phyloP scores from a whole-genome alignment of 805 yeast species.

The Candida krabiensis region DNA sequence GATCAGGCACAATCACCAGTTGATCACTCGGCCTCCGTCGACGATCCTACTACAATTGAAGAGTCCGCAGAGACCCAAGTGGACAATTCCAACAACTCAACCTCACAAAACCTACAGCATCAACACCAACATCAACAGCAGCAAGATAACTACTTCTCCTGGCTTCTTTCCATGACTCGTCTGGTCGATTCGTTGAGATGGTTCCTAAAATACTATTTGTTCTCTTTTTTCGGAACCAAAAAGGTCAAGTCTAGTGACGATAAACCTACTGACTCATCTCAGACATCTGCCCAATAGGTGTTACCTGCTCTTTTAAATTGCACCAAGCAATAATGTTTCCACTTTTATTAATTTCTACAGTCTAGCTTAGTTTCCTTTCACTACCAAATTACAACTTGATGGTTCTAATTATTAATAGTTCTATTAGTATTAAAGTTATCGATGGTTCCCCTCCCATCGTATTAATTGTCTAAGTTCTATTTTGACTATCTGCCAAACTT shows the following conservation, averaged over 20 bases:
- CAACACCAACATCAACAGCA: too few relatives aligned
- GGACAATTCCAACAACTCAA: not conserved
- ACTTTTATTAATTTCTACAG: too few relatives aligned
- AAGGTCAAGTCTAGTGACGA: slow-evolving; percentile 1
- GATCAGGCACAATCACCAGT: slow-evolving; percentile 3
- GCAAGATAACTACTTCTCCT: slow-evolving; percentile 16
- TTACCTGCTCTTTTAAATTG: too few relatives aligned
- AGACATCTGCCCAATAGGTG: too few relatives aligned
- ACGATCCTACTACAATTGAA: not conserved
- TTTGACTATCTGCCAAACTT: slow-evolving; percentile 43
- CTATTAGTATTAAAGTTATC: too few relatives aligned
- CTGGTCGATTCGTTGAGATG: slow-evolving; percentile 19
- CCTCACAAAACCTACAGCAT: too few relatives aligned
- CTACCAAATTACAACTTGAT: too few relatives aligned
- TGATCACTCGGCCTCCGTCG: not conserved
- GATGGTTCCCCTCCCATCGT: too few relatives aligned
- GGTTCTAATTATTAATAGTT: too few relatives aligned
- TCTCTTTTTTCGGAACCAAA: slow-evolving; percentile 13
- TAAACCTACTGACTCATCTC: not conserved
- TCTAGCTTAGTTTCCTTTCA: too few relatives aligned
- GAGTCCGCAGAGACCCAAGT: slow-evolving; percentile 1
- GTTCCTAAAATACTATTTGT: slow-evolving; percentile 22
- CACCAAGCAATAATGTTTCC: too few relatives aligned
- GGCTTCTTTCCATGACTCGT: slow-evolving; percentile 15
- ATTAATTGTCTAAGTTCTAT: too few relatives aligned